phyloP scores from a whole-genome alignment of 2,329 filamentous ascomycete genomes.

The Arthrobotrys musiformis region DNA sequence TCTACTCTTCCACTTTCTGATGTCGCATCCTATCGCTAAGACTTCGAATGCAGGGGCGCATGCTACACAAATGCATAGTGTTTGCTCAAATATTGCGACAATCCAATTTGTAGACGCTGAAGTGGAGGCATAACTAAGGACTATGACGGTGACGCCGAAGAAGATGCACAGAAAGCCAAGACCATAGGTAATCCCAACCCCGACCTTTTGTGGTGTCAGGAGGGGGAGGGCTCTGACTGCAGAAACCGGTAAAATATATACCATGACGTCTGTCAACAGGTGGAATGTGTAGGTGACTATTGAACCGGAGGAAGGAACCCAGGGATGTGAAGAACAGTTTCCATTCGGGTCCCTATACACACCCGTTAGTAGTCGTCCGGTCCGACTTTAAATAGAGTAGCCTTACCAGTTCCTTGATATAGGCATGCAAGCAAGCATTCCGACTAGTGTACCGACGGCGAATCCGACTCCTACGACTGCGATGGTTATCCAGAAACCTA shows the following conservation, averaged over 20 bases:
- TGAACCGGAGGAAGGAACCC: conserved; percentile 5
- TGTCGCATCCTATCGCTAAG: neutral
- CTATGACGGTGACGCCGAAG: conserved; percentile 30
- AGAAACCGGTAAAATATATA: conserved; percentile 42
- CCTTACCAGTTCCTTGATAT: conserved; percentile 47
- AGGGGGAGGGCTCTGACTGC: conserved; percentile 13
- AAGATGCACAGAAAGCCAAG: conserved; percentile 45
- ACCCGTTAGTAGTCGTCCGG: neutral
- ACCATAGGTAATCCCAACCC: conserved; percentile 25
- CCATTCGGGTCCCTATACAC: conserved; percentile 12
- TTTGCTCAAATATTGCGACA: conserved; percentile 36
- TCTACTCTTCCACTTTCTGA: neutral
- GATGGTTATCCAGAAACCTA: conserved; percentile 28
- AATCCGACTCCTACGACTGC: conserved; percentile 20
- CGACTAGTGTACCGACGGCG: conserved; percentile 15
- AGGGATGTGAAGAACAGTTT: conserved; percentile 18
- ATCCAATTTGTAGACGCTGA: conserved; percentile 22
- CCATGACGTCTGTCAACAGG: conserved; percentile 31
- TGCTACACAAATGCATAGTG: conserved; percentile 30
- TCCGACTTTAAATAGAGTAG: neutral
- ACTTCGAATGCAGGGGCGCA: conserved; percentile 31
- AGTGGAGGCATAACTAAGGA: conserved; percentile 24
- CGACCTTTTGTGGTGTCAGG: conserved; percentile 29
- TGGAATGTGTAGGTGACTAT: conserved; percentile 41
- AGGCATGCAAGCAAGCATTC: conserved; percentile 38